phyloP scores from a whole-genome alignment of 306 rosid genomes.

The Senna siamea region DNA sequence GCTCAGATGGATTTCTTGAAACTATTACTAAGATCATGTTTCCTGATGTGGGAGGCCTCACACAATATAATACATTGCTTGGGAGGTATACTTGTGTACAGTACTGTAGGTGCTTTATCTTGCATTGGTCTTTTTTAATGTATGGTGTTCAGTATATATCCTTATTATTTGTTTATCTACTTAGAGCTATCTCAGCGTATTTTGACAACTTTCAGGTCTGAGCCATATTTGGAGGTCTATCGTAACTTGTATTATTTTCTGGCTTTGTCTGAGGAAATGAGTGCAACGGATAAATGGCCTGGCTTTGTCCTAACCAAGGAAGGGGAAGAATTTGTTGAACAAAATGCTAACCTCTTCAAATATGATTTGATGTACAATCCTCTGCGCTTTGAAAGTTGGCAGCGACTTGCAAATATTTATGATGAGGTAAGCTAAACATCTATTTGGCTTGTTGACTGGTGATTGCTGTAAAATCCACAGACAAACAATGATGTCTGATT shows the following conservation, averaged over 20 bases:
- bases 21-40: slow-evolving; percentile 71
- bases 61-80: slow-evolving; percentile 63
- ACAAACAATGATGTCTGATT: slow-evolving; percentile 21
- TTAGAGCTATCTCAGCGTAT: slow-evolving; percentile 37
- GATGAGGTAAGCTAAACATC: slow-evolving; percentile 66
- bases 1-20: slow-evolving; percentile 87
- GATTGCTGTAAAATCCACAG: slow-evolving; percentile 29
- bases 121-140: slow-evolving; percentile 15
- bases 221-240: slow-evolving; percentile 89
- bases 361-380: slow-evolving; percentile 86
- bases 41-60: slow-evolving; percentile 71
- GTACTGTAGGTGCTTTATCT: slow-evolving; percentile 19
- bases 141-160: neutral
- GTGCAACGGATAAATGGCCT: slow-evolving; percentile 97
- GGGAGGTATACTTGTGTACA: slow-evolving; percentile 61
- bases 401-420: slow-evolving; percentile 86
- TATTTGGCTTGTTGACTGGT: slow-evolving; percentile 36
- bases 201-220: slow-evolving; percentile 77
- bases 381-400: slow-evolving; percentile 95
- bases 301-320: slow-evolving; percentile 96
- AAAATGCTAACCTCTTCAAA: slow-evolving; percentile 91
- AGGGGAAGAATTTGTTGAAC: slow-evolving; percentile 95
- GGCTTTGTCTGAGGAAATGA: slow-evolving; percentile 96
- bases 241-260: slow-evolving; percentile 87
- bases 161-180: slow-evolving; percentile 38